phyloP scores from a whole-genome alignment of 2,329 filamentous ascomycete species.

The Penicillium sp. region DNA sequence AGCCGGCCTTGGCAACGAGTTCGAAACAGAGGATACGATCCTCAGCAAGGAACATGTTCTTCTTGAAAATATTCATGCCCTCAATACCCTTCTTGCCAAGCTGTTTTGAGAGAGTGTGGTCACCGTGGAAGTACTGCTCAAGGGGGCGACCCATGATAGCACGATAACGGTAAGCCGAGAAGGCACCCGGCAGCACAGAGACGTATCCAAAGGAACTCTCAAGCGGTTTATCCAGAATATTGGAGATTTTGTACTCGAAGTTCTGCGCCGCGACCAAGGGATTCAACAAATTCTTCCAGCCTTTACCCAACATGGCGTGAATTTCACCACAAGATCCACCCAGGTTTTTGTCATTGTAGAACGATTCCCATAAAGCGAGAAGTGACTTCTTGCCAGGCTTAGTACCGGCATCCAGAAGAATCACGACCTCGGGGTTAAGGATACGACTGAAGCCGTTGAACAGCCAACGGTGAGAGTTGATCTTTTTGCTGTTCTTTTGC shows the following conservation, averaged over 20 bases:
- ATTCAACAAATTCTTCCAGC: slow-evolving; percentile 87
- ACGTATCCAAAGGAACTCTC: slow-evolving; percentile 97
- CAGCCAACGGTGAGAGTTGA: slow-evolving; percentile 97
- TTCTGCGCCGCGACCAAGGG: slow-evolving; percentile 93
- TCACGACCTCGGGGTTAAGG: slow-evolving; percentile 91
- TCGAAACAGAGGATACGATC: slow-evolving; percentile 99
- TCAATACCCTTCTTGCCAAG: slow-evolving; percentile 98
- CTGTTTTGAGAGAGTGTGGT: slow-evolving; percentile 91
- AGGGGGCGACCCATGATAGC: slow-evolving; percentile 95
- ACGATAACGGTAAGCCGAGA: slow-evolving; percentile 94
- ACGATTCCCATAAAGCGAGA: slow-evolving; percentile 90
- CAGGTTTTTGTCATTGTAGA: slow-evolving; percentile 98
- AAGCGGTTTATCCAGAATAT: slow-evolving; percentile 95
- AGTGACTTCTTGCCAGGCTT: slow-evolving; percentile 91
- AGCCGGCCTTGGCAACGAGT: slow-evolving; percentile 93
- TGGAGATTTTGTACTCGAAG: slow-evolving; percentile 99
- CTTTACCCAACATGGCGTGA: slow-evolving; percentile 89
- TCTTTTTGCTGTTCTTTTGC: slow-evolving; percentile 99
- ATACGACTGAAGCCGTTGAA: slow-evolving; percentile 97
- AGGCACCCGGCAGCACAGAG: slow-evolving; percentile 93
- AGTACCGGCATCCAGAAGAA: slow-evolving; percentile 92
- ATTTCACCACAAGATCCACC: slow-evolving; percentile 98
- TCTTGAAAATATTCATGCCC: slow-evolving; percentile 99
- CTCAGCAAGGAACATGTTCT: slow-evolving; percentile 99
- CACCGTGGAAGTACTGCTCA: slow-evolving; percentile 98